These are phyloP conservation scores for Coemansia sp. DNA, from an alignment of 192 early-diverging fungal species.

Conservation along the genomic window DNA sequence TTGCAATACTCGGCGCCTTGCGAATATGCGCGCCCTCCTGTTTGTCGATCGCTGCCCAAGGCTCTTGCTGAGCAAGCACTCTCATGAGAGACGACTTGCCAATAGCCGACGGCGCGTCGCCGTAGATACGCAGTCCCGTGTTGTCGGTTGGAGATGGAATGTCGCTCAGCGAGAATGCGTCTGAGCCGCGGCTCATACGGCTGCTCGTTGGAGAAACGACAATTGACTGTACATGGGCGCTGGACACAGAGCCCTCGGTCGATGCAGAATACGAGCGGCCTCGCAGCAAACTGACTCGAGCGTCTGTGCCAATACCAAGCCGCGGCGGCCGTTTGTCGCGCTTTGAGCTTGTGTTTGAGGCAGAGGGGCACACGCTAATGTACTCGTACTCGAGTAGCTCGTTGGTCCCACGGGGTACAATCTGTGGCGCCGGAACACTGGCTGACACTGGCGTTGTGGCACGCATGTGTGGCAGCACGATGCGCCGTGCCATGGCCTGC, in stretches of 20 bases:
- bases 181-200: slow-evolving; percentile 7
- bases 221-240: background rate
- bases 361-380: background rate
- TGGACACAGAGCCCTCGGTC: background rate
- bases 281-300: slow-evolving; percentile 7
- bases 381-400: slow-evolving; percentile 5
- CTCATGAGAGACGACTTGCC: slow-evolving; percentile 27
- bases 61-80: slow-evolving; percentile 20
- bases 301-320: background rate
- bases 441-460: slow-evolving; percentile 41
- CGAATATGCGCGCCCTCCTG: slow-evolving; percentile 14
- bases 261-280: slow-evolving; percentile 18
- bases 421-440: slow-evolving; percentile 35
- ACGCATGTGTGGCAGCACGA: slow-evolving; percentile 38
- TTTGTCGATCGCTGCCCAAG: background rate
- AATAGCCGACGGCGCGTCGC: slow-evolving; percentile 20
- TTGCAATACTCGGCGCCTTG: slow-evolving; percentile 9
- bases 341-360: background rate
- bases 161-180: slow-evolving; percentile 17
- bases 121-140: slow-evolving; percentile 17
- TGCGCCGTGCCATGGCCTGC: slow-evolving; percentile 14
- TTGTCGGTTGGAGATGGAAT: slow-evolving; percentile 12
- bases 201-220: slow-evolving; percentile 17
- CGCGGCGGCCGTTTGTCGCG: slow-evolving; percentile 1
- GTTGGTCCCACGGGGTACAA: slow-evolving; percentile 15